These are phyloP conservation scores for Botrytis medusae DNA, from an alignment of 2,329 filamentous ascomycete species.

Conservation along the genomic window DNA sequence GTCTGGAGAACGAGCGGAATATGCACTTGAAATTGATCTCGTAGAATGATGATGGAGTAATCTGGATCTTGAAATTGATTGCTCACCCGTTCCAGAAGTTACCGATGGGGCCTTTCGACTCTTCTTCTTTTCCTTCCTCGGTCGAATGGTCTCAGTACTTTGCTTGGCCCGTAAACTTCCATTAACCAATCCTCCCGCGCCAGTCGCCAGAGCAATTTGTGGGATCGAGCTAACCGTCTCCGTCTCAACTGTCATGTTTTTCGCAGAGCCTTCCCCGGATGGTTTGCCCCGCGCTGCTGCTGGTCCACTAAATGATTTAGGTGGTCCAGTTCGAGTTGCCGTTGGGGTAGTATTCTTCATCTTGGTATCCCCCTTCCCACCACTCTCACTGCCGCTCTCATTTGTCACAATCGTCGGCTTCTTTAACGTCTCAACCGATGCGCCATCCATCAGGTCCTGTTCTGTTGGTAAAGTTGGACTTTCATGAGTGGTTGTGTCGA, in stretches of 20 bases:
- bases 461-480: slow-evolving; percentile 50
- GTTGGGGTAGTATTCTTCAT: slow-evolving; percentile 42
- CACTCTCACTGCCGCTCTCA: slow-evolving; percentile 68
- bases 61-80: slow-evolving; percentile 37
- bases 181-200: slow-evolving; percentile 59
- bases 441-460: slow-evolving; percentile 38
- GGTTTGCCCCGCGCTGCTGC: slow-evolving; percentile 65
- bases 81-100: slow-evolving; percentile 71
- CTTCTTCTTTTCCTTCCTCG: slow-evolving; percentile 86
- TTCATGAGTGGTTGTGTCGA: slow-evolving; percentile 49
- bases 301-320: slow-evolving; percentile 63
- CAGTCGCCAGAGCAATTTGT: slow-evolving; percentile 73
- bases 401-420: slow-evolving; percentile 47
- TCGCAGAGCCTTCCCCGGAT: slow-evolving; percentile 67
- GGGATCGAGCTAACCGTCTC: slow-evolving; percentile 92
- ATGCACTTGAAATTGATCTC: slow-evolving; percentile 30
- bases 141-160: slow-evolving; percentile 93
- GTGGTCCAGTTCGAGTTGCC: slow-evolving; percentile 52
- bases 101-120: slow-evolving; percentile 72
- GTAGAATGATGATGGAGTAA: slow-evolving; percentile 44
- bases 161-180: slow-evolving; percentile 81
- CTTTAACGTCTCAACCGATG: slow-evolving; percentile 43
- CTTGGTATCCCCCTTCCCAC: slow-evolving; percentile 51
- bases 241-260: slow-evolving; percentile 96
- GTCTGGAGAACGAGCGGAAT: slow-evolving; percentile 28